Evolutionary conservation across 768 basidiomycete genomes (phyloP), one percentile per base, ranked within the genome.

Genomic region (Leccinum uliginosum): DNA sequence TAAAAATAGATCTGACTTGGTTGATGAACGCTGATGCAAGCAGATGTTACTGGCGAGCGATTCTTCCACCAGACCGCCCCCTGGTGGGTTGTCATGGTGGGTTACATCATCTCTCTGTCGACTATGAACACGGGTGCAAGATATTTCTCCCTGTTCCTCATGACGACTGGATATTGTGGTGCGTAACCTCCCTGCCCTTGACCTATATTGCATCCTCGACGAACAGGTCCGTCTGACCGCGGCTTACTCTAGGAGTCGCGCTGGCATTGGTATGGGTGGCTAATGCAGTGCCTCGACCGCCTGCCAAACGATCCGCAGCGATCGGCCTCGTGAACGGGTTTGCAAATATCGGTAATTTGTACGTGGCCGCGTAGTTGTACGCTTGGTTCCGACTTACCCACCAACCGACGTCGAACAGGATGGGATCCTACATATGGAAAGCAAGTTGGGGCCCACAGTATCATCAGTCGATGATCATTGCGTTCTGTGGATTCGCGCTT

Each of bases 361-460:
- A 68, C 19, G 80, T 73, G 7, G 44, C 43, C 30, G 12, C 8
- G 43, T 27, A 24, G 29, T 27, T 6, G 17, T 38, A n/a, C 21
- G 8, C 9, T 14, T 9, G 30, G 12, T 15, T 34, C 3, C 49
- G n/a, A n/a, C 26, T 51, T 8, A 46, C 43, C 3, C 9, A 45
- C 44, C 4, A 19, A 24, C 8, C 46, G 15, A n/a, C 17, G 5
- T 29, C 14, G 40, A 4, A 54, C 27, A 85, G 84, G 3, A 83
- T 83, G 65, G 81, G 83, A 10, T 83, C 84, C 0, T 85, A 80
- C 59, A 78, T 80, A 0, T 87, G 85, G 85, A 80, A 81, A 61
- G 64, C 79, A 4, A 67, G 71, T 19, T 87, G 84, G 84, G 75
- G 81, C 3, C 85, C 84, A 0, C 61, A 76, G 56, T 87, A 86